Evolutionary conservation across 75 land plant genomes (phyloP).

Genomic region (Chamaecyparis obtusa): DNA sequence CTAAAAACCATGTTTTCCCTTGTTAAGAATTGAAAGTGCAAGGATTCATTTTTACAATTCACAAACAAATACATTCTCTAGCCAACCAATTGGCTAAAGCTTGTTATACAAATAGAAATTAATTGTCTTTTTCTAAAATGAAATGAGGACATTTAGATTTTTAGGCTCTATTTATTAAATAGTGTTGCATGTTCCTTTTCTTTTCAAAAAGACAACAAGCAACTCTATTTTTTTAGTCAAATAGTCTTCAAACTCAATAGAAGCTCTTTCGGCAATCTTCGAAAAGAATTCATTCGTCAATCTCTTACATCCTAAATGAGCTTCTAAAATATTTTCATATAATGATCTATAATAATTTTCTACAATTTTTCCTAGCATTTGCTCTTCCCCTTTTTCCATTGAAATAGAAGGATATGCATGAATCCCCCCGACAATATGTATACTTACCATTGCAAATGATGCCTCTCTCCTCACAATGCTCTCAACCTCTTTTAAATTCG

Average conservation of each 20-base stretch:
- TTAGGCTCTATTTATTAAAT: too few relatives aligned
- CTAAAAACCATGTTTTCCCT: too few relatives aligned
- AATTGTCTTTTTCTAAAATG: too few relatives aligned
- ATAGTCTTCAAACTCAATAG: background rate
- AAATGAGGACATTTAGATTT: too few relatives aligned
- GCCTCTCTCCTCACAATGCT: constrained; percentile 38
- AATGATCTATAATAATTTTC: background rate
- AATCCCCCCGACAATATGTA: background rate
- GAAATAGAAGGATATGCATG: background rate
- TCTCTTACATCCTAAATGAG: background rate
- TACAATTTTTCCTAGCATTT: background rate
- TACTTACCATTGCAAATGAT: constrained; percentile 26
- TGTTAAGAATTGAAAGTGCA: too few relatives aligned
- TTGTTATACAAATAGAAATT: too few relatives aligned
- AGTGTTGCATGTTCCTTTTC: background rate
- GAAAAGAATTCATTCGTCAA: background rate
- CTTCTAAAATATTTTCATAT: background rate
- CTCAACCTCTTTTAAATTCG: constrained; percentile 42
- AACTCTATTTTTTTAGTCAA: background rate
- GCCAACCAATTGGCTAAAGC: too few relatives aligned
- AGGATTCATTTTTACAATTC: too few relatives aligned
- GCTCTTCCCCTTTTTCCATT: background rate
- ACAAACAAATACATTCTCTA: too few relatives aligned
- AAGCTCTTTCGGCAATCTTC: background rate
- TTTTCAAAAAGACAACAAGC: background rate